Base-by-base conservation (phyloP, 2,329 filamentous ascomycete species). In the Colletotrichum cereale region DNA sequence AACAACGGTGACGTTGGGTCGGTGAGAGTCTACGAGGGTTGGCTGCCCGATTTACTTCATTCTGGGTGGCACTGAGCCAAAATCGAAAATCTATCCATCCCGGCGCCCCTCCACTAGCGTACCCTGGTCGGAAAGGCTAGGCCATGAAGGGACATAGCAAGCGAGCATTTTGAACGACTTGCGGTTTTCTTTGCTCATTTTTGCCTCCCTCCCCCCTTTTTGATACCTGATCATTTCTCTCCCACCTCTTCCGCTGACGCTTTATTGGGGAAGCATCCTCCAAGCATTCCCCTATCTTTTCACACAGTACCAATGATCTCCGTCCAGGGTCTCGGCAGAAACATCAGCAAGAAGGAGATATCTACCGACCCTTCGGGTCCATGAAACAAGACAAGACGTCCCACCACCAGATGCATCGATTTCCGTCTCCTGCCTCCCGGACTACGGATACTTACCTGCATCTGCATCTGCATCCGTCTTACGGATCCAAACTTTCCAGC, bases 121-220 rank as follows among this genome's bases (percentile, higher is more conserved):
- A 24, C 52, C 61, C 34, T 62, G 58, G 36, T 11, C 12, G 11
- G 3, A 34, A 18, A 29, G 18, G 34, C 66, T 69, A 69, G 66
- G 53, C 61, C 53, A 38, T 2, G 29, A 66, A 66, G n/a, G 61
- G 66, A 60, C n/a, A 69, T 44, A n/a, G 26, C 53, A 69, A 69
- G 66, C 66, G 66, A 66, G 26, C 42, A n/a, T 47, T 52, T 26
- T 21, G 12, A 10, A 12, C 29, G 16, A 38, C 31, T 56, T 38
- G 14, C 24, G 38, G 31, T 40, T 67, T 63, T n/a, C 36, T 38
- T 53, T 29, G 5, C 21, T 52, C 24, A 48, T 24, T 34, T 42
- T 50, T 55, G 5, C 24, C 31, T 16, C 12, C 26, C 24, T 18
- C 47, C 6, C 31, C 31, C 48, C 48, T 16, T 36, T 42, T 31